Base-by-base conservation (phyloP, 805 yeast genomes). In the Candida awuae region DNA sequence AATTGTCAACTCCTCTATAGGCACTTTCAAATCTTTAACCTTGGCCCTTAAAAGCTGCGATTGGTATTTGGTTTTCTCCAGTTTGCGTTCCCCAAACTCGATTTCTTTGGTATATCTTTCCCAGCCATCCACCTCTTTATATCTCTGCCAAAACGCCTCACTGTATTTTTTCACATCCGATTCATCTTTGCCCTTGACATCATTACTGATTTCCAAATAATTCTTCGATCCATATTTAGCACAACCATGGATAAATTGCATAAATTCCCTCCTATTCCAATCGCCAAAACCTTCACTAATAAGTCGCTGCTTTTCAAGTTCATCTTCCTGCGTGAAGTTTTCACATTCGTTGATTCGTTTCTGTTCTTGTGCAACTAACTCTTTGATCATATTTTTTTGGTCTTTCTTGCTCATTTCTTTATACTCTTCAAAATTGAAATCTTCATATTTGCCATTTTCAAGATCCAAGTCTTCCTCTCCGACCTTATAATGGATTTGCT, bases 231-330 rank as follows among this genome's bases (percentile, higher is more conserved):
- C 92, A 54, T 64, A 73, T 45, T 71, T 77, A 1, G 84, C 84
- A 52, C 78, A 70, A 8, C 78, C 77, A 50, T 79, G 87, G 30
- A 83, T 67, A 50, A 77, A 82, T 38, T 76, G 73, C 30, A 84
- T 71, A 50, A 83, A 80, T 51, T 84, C 94, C 43, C 92, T 68
- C 55, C 80, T 72, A 2, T 81, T 68, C 92, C 92, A 84, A 35
- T 66, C 66, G 14, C 68, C 70, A 55, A 80, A 83, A 3, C 84
- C 78, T 44, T 72, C 65, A 3, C 59, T 63, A n/a, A 81, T 54
- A 16, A 72, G 63, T 38, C 67, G 50, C 34, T 73, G 73, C 50
- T 81, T 83, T 39, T 66, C 53, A 25, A 58, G 61, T 23, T 65
- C 62, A 49, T 84, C 88, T 39, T 78, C 84, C 37, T 71, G 77